Evolutionary conservation across 306 rosid genomes (phyloP), one percentile per base, ranked within the genome.

Genomic region (Begonia loranthoides): DNA sequence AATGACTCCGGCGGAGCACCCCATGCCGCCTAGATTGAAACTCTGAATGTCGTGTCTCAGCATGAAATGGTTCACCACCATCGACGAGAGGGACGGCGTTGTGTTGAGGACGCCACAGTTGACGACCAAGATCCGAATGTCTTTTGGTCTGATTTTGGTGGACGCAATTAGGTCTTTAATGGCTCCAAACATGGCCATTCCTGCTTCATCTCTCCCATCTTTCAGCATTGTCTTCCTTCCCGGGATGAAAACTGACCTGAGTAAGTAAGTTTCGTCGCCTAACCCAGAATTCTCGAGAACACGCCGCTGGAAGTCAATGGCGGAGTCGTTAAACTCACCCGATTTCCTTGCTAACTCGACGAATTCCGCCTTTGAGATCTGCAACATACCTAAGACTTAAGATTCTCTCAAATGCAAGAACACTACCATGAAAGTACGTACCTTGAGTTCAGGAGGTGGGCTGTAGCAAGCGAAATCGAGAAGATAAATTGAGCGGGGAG

Each of bases 21-120:
- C 87, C 82, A 79, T 79, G 15, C 84, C 94, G 10, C 87, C 84
- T 0, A 83, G 74, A 69, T 77, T 83, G 40, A 71, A 83, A 58
- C 84, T 83, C 1, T 77, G 80, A 7, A 84, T 76, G 50, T 80
- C 76, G 14, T 70, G 68, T 39, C 75, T 64, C 8, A 80, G 63
- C 79, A 80, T 72, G 57, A 74, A 80, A 61, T 70, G 82, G 68
- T 84, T 77, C 56, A 77, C 62, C 19, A 80, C 62, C 73, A 77
- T 72, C 50, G 94, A 78, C 17, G 92, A 60, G 24, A 78, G 58
- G 24, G 86, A 82, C 15, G 92, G 79, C 0, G 86, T 75, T 0
- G 76, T 66, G 39, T 70, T 78, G 11, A 78, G 58, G n/a, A 78
- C 69, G 51, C 92, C 81, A 33, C 83, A 73, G 62, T 75, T 82